Conservation (phyloP, 176 grass and related monocot genomes). For the Luzula sylvatica region DNA sequence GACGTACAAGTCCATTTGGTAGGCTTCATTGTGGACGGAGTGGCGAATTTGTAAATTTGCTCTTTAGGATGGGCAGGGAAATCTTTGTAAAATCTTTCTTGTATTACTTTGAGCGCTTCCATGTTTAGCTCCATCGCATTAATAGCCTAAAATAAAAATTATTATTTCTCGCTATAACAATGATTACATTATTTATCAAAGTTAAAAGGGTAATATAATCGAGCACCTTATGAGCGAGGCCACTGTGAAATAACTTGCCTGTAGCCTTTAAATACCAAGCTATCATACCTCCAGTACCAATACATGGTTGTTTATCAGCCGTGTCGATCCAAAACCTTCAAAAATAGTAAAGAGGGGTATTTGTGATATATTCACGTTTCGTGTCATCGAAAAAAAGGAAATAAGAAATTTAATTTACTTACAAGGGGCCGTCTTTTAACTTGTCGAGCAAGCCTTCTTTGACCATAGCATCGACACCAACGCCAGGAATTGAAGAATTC, state of each 20-base stretch:
- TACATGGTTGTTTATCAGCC: constrained; percentile 89
- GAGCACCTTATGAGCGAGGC: constrained; percentile 81
- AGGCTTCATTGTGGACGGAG: constrained; percentile 96
- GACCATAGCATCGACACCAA: constrained; percentile 68
- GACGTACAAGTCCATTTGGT: constrained; percentile 96
- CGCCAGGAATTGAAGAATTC: constrained; percentile 60
- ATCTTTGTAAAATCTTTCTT: constrained; percentile 68
- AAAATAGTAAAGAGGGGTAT: neutral
- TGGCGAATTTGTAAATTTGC: constrained; percentile 75
- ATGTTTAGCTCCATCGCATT: constrained; percentile 84
- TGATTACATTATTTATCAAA: neutral
- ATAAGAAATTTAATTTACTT: constrained; percentile 24
- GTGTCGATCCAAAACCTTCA: constrained; percentile 93
- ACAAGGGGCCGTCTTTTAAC: constrained; percentile 73
- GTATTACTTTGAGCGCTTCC: constrained; percentile 86
- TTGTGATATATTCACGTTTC: too few species aligned
- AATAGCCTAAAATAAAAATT: constrained; percentile 55
- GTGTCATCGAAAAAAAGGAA: too few species aligned
- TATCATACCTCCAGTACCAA: constrained; percentile 84
- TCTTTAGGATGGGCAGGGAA: constrained; percentile 74
- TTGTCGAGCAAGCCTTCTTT: constrained; percentile 76
- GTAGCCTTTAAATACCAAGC: constrained; percentile 74
- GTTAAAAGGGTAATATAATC: neutral
- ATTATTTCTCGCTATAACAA: too few species aligned
- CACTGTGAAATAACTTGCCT: constrained; percentile 95